These are phyloP conservation scores for Coccomyxa sp. DNA, from an alignment of 139 green algal species.

Conservation along the genomic window DNA sequence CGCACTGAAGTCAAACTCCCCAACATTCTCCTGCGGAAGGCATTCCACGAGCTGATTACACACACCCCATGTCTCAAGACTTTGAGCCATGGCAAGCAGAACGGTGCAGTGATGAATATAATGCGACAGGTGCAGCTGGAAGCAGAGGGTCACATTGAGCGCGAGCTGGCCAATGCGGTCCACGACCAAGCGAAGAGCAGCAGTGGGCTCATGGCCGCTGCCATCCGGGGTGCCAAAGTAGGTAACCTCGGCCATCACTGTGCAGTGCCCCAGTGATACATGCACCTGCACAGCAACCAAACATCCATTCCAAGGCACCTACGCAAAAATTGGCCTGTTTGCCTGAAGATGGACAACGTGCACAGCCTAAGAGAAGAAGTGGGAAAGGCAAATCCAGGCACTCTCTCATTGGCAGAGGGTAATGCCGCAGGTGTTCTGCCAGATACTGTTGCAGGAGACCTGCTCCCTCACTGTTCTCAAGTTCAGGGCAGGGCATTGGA, in stretches of 20 bases:
- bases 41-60: background rate
- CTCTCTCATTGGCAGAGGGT: no score
- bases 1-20: conserved; percentile 45
- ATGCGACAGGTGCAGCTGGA: background rate
- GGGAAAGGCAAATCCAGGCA: no score
- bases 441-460: no score
- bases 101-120: no score
- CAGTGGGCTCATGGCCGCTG: conserved; percentile 1
- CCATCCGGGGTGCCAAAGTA: conserved; percentile 72
- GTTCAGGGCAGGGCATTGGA: no score
- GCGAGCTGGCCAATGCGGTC: conserved; percentile 16
- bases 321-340: no score
- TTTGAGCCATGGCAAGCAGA: no score
- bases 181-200: conserved; percentile 5
- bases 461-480: no score
- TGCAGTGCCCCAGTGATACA: conserved; percentile 75
- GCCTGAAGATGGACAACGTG: no score
- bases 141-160: conserved; percentile 2
- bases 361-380: no score
- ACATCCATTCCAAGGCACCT: background rate
- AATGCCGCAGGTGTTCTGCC: no score
- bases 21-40: conserved; percentile 3
- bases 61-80: no score
- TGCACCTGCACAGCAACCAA: conserved; percentile 59
- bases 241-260: conserved; percentile 71